Percentiles rank a stretch among this genome's conserved stretches.
These are phyloP conservation scores for Giardia muris DNA, from an alignment of 208 protist species.

Conservation along the genomic window DNA sequence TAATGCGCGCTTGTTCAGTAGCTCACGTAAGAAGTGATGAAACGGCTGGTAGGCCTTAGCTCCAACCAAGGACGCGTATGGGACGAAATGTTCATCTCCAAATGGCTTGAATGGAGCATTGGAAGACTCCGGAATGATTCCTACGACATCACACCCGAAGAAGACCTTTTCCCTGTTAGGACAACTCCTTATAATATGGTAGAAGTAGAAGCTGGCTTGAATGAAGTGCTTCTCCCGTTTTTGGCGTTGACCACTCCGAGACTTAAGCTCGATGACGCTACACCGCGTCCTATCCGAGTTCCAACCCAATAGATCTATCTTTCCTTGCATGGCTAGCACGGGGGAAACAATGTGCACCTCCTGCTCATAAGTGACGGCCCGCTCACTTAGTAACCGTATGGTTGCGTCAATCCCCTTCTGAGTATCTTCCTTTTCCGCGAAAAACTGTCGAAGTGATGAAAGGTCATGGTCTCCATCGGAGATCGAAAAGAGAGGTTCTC, in stretches of 20 bases:
- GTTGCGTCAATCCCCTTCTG: too few species aligned
- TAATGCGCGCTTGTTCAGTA: too few species aligned
- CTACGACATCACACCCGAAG: not conserved
- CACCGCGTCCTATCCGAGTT: not conserved
- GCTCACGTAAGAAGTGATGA: not conserved
- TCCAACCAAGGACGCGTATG: not conserved
- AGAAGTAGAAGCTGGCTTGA: not conserved
- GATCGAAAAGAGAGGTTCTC: too few species aligned
- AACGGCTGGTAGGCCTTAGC: not conserved
- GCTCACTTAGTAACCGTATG: too few species aligned
- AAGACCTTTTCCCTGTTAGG: not conserved
- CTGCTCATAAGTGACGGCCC: too few species aligned
- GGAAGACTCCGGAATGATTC: not conserved
- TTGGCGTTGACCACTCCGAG: not conserved
- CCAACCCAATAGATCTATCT: not conserved
- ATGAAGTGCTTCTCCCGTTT: not conserved
- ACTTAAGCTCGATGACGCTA: not conserved
- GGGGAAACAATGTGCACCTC: not conserved
- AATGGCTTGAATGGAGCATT: not conserved
- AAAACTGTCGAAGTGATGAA: too few species aligned
- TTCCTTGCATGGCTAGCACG: not conserved
- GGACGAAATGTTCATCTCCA: not conserved
- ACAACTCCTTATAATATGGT: not conserved
- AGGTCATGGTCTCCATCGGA: too few species aligned
- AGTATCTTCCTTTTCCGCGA: too few species aligned